Conservation (phyloP, 805 yeast species). For the Phaffomyces thermotolerans region DNA sequence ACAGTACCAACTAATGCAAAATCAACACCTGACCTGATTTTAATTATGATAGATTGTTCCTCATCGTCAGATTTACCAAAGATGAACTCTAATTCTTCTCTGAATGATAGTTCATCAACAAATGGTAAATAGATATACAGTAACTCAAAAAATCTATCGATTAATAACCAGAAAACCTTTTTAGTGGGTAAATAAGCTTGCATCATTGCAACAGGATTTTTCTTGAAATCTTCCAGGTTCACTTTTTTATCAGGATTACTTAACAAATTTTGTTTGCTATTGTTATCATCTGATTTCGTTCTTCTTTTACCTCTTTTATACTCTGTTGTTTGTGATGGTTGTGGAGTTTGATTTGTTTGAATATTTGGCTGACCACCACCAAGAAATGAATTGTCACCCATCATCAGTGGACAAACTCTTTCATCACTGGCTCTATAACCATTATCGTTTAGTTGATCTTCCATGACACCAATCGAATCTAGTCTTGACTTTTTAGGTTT, state of each 20-base stretch:
- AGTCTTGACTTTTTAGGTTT: not conserved
- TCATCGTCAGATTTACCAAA: constrained; percentile 34
- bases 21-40: constrained; percentile 31
- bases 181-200: constrained; percentile 47
- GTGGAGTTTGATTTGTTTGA: not conserved
- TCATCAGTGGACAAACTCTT: constrained; percentile 39
- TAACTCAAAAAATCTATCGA: constrained; percentile 51
- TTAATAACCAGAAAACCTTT: constrained; percentile 45
- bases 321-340: not conserved
- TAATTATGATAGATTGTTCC: constrained; percentile 23
- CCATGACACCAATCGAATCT: constrained; percentile 2
- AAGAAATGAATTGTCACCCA: constrained; percentile 32
- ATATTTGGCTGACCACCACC: not conserved
- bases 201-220: constrained; percentile 26
- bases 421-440: constrained; percentile 13
- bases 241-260: constrained; percentile 3
- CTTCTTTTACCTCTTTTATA: constrained; percentile 11
- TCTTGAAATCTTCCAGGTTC: constrained; percentile 17
- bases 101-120: constrained; percentile 50
- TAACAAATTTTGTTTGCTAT: not conserved
- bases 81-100: constrained; percentile 34
- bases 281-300: constrained; percentile 12
- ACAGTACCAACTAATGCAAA: constrained; percentile 45
- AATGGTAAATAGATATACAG: constrained; percentile 63
- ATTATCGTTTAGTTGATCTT: not conserved